Conservation (phyloP, 2,329 filamentous ascomycete species). For the Penicillium aurantiogriseum region DNA sequence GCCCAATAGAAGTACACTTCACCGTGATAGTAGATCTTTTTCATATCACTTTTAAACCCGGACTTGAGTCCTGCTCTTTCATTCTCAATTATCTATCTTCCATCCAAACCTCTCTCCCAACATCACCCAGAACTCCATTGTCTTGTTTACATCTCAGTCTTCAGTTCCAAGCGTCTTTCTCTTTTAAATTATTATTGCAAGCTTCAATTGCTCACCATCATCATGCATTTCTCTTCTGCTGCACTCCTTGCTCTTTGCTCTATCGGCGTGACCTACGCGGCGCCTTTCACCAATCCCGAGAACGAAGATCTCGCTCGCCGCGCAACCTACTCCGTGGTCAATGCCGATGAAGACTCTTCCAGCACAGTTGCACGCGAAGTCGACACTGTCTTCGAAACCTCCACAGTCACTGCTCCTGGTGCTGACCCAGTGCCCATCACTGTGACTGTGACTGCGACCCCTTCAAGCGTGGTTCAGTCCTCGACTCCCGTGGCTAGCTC, state of each 20-base stretch:
- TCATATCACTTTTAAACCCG: constrained; percentile 2
- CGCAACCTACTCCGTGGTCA: constrained; percentile 32
- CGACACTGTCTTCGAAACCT: constrained; percentile 23
- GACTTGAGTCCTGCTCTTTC: not conserved
- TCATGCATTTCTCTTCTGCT: constrained; percentile 32
- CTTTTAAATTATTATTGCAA: constrained; percentile 2
- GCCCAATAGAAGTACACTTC: constrained; percentile 12
- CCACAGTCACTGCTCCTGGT: constrained; percentile 18
- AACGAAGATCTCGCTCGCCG: constrained; percentile 28
- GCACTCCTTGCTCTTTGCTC: constrained; percentile 30
- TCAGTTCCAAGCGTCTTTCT: not conserved
- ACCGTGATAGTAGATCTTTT: constrained; percentile 6
- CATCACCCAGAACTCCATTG: not conserved
- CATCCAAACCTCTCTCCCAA: not conserved
- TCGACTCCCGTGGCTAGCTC: constrained; percentile 14
- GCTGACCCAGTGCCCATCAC: constrained; percentile 5
- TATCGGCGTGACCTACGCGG: constrained; percentile 27
- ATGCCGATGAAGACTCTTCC: constrained; percentile 29
- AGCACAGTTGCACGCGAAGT: constrained; percentile 18
- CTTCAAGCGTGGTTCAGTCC: constrained; percentile 8
- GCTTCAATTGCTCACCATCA: constrained; percentile 7
- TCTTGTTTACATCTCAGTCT: constrained; percentile 6
- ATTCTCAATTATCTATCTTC: not conserved
- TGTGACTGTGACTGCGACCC: constrained; percentile 23
- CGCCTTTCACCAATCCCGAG: constrained; percentile 26